These are phyloP conservation scores for Pistacia integerrima DNA, from an alignment of 345 rosid genomes.

Conservation along the genomic window DNA sequence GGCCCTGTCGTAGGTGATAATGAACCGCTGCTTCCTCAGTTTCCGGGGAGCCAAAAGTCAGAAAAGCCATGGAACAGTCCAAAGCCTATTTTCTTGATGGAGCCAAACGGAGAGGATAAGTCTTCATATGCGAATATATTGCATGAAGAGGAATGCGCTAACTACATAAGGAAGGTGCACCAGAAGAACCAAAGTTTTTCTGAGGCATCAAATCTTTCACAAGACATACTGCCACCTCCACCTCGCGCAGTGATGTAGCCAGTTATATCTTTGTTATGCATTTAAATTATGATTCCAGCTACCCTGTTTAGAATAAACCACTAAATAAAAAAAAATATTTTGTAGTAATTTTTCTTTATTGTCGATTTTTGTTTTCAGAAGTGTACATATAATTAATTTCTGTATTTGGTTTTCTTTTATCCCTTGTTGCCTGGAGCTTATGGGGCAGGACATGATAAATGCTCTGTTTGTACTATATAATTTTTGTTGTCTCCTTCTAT, in stretches of 20 bases:
- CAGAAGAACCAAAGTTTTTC: slow-evolving; percentile 35
- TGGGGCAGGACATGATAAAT: not conserved
- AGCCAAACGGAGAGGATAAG: slow-evolving; percentile 30
- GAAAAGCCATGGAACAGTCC: slow-evolving; percentile 26
- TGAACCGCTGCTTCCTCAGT: slow-evolving; percentile 20
- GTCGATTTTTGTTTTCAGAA: not conserved
- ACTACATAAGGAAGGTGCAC: slow-evolving; percentile 48
- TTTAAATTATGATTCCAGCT: not conserved
- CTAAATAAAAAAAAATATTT: not conserved
- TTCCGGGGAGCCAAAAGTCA: slow-evolving; percentile 26
- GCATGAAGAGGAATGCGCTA: slow-evolving; percentile 25
- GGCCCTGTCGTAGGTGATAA: slow-evolving; percentile 17
- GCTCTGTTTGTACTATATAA: not conserved
- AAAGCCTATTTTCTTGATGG: slow-evolving; percentile 40
- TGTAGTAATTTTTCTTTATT: not conserved
- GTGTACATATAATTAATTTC: not conserved
- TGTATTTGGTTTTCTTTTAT: too few species aligned
- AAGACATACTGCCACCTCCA: slow-evolving; percentile 37
- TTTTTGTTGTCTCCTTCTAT: not conserved
- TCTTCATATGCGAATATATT: slow-evolving; percentile 18
- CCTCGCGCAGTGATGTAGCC: slow-evolving; percentile 30
- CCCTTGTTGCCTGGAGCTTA: not conserved
- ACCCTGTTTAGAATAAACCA: not conserved
- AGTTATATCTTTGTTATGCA: not conserved
- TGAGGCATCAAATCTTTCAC: slow-evolving; percentile 16